Conservation (phyloP, 2,329 filamentous ascomycete species). For the Coleophoma cylindrospora region DNA sequence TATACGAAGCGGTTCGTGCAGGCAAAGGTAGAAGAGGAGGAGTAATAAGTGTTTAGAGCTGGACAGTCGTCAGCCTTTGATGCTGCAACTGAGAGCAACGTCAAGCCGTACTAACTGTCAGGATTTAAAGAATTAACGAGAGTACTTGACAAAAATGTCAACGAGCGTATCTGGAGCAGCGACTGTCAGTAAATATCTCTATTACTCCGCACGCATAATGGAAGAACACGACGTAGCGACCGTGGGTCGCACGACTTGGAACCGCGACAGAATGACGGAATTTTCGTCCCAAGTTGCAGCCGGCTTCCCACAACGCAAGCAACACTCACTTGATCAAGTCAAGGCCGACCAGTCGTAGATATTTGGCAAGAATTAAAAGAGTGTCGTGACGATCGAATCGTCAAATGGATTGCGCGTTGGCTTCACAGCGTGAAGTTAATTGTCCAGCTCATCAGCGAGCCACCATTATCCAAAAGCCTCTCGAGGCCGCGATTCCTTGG, state of each 20-base stretch:
- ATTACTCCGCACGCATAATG: slow-evolving; percentile 16
- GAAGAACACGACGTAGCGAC: slow-evolving; percentile 14
- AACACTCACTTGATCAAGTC: slow-evolving; percentile 25
- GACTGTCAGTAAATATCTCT: not conserved
- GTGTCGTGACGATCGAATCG: slow-evolving; percentile 30
- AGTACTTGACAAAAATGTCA: slow-evolving; percentile 55
- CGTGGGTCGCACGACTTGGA: not conserved
- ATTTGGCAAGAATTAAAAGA: slow-evolving; percentile 22
- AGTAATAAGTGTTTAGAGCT: slow-evolving; percentile 15
- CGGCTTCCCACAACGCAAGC: slow-evolving; percentile 2
- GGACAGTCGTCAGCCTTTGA: not conserved
- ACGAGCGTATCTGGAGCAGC: slow-evolving; percentile 37
- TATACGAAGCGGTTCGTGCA: slow-evolving; percentile 6
- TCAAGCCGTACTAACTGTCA: slow-evolving; percentile 38
- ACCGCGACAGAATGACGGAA: slow-evolving; percentile 1
- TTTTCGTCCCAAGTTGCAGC: not conserved
- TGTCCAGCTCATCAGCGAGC: slow-evolving; percentile 19
- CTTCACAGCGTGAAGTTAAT: slow-evolving; percentile 18
- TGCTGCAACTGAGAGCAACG: no score
- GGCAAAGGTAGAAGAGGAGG: slow-evolving; percentile 6
- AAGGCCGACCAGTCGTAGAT: slow-evolving; percentile 16
- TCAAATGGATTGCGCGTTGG: slow-evolving; percentile 13
- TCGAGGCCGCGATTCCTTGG: slow-evolving; percentile 15
- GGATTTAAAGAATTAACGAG: slow-evolving; percentile 43
- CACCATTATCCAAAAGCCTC: slow-evolving; percentile 27